Percentiles rank a stretch among this genome's conserved stretches.
Conservation (phyloP, 2,329 filamentous ascomycete genomes). For the Aspergillus hortae region DNA sequence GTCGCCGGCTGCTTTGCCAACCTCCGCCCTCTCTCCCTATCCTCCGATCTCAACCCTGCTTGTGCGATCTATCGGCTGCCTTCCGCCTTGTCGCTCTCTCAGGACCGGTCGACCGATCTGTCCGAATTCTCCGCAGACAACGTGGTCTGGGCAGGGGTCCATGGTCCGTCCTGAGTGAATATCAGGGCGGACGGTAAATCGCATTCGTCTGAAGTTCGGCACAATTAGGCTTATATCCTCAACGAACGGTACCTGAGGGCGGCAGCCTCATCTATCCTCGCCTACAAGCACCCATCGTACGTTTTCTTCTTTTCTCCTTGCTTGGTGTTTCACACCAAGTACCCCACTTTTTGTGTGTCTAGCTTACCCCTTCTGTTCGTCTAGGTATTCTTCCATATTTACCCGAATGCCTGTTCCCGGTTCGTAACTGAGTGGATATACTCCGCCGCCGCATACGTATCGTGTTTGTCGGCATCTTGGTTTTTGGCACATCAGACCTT, state of each 20-base stretch:
- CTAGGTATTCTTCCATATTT: conserved; percentile 4
- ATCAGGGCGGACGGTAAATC: conserved; percentile 50
- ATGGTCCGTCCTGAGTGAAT: conserved; percentile 47
- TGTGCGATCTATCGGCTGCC: conserved; percentile 15
- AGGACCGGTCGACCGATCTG: conserved; percentile 15
- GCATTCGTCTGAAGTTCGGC: conserved; percentile 12
- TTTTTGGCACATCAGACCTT: background rate
- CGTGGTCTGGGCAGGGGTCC: conserved; percentile 46
- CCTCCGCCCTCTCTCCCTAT: conserved; percentile 14
- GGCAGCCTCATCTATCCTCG: background rate
- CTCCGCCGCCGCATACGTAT: conserved; percentile 5
- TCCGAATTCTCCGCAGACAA: conserved; percentile 25
- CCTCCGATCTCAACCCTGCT: conserved; percentile 10
- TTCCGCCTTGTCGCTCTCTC: conserved; percentile 13
- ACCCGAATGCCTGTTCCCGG: conserved; percentile 3
- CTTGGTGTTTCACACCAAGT: background rate
- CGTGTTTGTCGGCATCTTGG: conserved; percentile 5
- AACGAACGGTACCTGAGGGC: background rate
- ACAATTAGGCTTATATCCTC: background rate
- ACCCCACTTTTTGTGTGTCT: background rate
- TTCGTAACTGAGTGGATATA: conserved; percentile 13
- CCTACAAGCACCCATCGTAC: background rate
- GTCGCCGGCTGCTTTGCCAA: conserved; percentile 27
- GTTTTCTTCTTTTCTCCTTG: conserved; percentile 2
- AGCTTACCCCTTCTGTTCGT: background rate